phyloP scores from a whole-genome alignment of 2,329 filamentous ascomycete species.

The Penicillium concentricum region DNA sequence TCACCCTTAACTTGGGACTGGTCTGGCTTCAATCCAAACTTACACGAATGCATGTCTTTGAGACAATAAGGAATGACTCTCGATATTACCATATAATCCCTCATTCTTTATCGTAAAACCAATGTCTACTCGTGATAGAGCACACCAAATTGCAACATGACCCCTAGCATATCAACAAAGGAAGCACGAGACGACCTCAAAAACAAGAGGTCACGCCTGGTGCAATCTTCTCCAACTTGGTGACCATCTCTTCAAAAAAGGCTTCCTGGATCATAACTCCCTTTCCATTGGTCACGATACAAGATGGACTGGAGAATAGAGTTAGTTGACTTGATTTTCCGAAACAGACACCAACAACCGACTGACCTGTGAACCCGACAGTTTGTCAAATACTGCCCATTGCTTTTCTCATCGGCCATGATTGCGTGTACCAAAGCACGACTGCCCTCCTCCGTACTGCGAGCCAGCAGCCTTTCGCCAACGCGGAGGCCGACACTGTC shows the following conservation, averaged over 20 bases:
- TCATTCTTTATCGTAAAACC: not conserved
- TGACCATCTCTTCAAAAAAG: conserved; percentile 16
- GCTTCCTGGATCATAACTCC: conserved; percentile 10
- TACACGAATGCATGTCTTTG: not conserved
- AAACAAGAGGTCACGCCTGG: conserved; percentile 4
- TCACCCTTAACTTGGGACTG: not conserved
- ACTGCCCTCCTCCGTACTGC: conserved; percentile 20
- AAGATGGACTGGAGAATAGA: conserved; percentile 7
- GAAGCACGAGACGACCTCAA: not conserved
- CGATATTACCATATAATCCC: not conserved
- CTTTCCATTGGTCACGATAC: conserved; percentile 9
- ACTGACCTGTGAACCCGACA: conserved; percentile 18
- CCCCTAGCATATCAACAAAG: not conserved
- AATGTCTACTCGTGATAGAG: not conserved
- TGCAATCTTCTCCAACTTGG: conserved; percentile 14
- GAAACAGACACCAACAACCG: not conserved
- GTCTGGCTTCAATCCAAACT: not conserved
- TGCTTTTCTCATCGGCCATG: conserved; percentile 12
- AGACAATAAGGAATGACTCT: no score
- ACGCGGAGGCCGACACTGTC: conserved; percentile 12
- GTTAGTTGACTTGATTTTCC: not conserved
- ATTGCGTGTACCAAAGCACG: conserved; percentile 21
- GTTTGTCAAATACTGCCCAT: conserved; percentile 21
- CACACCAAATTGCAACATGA: not conserved
- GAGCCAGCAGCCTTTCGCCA: conserved; percentile 14